phyloP scores from a whole-genome alignment of 164 flowering plant species.

The Chimonanthus salicifolius region DNA sequence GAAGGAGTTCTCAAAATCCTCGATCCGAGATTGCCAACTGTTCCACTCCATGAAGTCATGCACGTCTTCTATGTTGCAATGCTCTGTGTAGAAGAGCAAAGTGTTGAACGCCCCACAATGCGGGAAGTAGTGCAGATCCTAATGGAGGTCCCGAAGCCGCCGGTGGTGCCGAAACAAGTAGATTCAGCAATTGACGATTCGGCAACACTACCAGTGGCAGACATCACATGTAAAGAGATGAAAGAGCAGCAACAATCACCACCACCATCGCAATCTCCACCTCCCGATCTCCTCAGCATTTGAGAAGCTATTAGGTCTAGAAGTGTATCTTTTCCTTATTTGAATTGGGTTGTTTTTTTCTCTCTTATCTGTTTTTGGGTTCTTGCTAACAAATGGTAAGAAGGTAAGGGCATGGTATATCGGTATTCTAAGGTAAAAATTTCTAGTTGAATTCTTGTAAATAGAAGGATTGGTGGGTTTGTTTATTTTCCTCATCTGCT shows the following conservation, averaged over 20 bases:
- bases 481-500: not conserved
- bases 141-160: slow-evolving; percentile 65
- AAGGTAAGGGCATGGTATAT: not conserved
- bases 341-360: slow-evolving; percentile 21
- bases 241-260: slow-evolving; percentile 29
- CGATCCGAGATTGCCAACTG: slow-evolving; percentile 73
- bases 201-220: slow-evolving; percentile 19
- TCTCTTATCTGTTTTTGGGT: slow-evolving; percentile 8
- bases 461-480: slow-evolving; percentile 12
- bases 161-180: slow-evolving; percentile 30
- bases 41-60: slow-evolving; percentile 84
- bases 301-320: slow-evolving; percentile 19
- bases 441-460: slow-evolving; percentile 7
- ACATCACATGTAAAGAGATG: slow-evolving; percentile 23
- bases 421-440: slow-evolving; percentile 6
- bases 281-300: slow-evolving; percentile 90
- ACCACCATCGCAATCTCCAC: slow-evolving; percentile 40
- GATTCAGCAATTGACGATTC: slow-evolving; percentile 35
- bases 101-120: slow-evolving; percentile 95
- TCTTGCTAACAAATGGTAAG: slow-evolving; percentile 19
- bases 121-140: slow-evolving; percentile 94
- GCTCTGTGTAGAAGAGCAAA: slow-evolving; percentile 97
- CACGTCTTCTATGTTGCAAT: slow-evolving; percentile 94
- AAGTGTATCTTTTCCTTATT: slow-evolving; percentile 5
- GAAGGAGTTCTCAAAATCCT: slow-evolving; percentile 76